phyloP scores from a whole-genome alignment of 139 green algal species.

The Chlamydomonas incerta region DNA sequence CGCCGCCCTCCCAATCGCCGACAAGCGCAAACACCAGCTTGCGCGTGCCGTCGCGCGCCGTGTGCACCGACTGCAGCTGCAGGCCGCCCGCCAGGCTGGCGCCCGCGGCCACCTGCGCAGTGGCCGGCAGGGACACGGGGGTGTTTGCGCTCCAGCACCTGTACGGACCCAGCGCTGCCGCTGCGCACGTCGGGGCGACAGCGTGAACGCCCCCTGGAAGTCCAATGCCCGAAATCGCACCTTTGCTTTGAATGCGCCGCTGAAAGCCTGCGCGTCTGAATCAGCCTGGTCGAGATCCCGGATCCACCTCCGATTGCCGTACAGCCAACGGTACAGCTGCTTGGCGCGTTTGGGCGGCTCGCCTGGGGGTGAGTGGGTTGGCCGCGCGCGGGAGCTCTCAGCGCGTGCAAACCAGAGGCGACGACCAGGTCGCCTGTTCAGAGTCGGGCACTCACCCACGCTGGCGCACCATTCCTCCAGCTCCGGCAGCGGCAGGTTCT shows the following conservation, averaged over 20 bases:
- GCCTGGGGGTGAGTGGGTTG: neutral
- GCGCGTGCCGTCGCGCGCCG: slow-evolving; percentile 75
- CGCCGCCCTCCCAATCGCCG: slow-evolving; percentile 46
- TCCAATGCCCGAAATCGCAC: slow-evolving; percentile 11
- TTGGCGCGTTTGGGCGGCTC: slow-evolving; percentile 51
- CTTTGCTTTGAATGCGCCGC: slow-evolving; percentile 68
- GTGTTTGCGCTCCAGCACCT: no score
- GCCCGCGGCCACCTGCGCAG: slow-evolving; percentile 12
- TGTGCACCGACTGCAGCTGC: slow-evolving; percentile 64
- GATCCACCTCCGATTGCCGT: slow-evolving; percentile 70
- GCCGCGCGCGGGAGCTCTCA: no score
- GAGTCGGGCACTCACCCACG: slow-evolving; percentile 49
- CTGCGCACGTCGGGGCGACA: no score
- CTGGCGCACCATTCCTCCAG: slow-evolving; percentile 73
- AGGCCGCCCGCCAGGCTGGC: slow-evolving; percentile 75
- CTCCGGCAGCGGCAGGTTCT: slow-evolving; percentile 72
- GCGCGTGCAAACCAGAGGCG: no score
- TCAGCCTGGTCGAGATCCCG: slow-evolving; percentile 58
- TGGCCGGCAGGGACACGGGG: no score
- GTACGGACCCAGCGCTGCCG: no score
- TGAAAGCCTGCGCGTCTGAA: slow-evolving; percentile 64
- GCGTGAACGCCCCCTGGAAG: no score
- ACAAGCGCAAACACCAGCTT: slow-evolving; percentile 84
- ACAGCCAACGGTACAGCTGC: slow-evolving; percentile 86
- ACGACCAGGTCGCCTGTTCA: no score